phyloP scores from a whole-genome alignment of 768 basidiomycete genomes.

The Leccinum fibrillosum region DNA sequence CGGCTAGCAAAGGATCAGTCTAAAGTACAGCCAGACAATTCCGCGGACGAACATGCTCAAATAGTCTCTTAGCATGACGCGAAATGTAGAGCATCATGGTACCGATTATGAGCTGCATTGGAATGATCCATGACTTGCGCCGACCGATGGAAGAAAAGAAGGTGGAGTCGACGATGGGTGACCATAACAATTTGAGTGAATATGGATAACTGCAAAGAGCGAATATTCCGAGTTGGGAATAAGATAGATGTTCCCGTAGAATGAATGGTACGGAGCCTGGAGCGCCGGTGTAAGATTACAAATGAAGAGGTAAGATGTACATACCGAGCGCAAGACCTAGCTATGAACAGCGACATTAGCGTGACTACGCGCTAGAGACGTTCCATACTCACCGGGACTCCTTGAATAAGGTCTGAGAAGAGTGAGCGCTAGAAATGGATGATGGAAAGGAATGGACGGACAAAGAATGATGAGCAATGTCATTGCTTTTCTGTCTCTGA shows the following conservation, averaged over 20 bases:
- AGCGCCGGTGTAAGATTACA: constrained; percentile 6
- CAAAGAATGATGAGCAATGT: constrained; percentile 82
- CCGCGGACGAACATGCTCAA: constrained; percentile 61
- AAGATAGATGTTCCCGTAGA: constrained; percentile 91
- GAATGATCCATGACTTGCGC: constrained; percentile 98
- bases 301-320: constrained; percentile 10
- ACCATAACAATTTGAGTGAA: constrained; percentile 96
- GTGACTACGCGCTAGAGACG: constrained; percentile 5
- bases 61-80: constrained; percentile 65
- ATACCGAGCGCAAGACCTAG: constrained; percentile 85
- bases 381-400: constrained; percentile 70
- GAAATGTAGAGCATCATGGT: constrained; percentile 79
- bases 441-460: constrained; percentile 41
- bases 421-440: constrained; percentile 14
- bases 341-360: constrained; percentile 34
- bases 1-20: constrained; percentile 51
- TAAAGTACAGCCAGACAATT: constrained; percentile 1
- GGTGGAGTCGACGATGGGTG: constrained; percentile 92
- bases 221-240: constrained; percentile 94
- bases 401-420: constrained; percentile 70
- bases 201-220: constrained; percentile 92
- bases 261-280: constrained; percentile 95
- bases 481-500: constrained; percentile 83
- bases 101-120: constrained; percentile 91
- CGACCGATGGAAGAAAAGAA: constrained; percentile 84